phyloP scores from a whole-genome alignment of 2,329 filamentous ascomycete genomes.

The Ceratocystis cacaofunesta region DNA sequence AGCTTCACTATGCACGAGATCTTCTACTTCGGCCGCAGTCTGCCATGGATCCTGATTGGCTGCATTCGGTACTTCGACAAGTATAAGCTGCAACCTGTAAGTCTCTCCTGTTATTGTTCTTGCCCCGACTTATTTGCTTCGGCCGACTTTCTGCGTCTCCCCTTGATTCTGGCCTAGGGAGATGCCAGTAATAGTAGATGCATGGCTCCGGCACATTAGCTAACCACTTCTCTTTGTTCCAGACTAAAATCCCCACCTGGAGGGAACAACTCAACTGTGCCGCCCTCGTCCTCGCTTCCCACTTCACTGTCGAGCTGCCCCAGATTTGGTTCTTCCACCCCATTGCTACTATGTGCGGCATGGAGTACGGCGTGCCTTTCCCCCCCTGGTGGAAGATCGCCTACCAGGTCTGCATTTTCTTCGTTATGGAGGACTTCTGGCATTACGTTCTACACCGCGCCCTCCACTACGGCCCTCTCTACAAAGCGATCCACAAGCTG shows the following conservation, averaged over 20 bases:
- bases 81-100: slow-evolving; percentile 84
- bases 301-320: slow-evolving; percentile 95
- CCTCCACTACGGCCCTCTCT: slow-evolving; percentile 87
- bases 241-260: slow-evolving; percentile 74
- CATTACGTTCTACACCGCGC: slow-evolving; percentile 94
- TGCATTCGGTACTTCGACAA: slow-evolving; percentile 72
- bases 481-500: slow-evolving; percentile 96
- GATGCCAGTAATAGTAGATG: no score
- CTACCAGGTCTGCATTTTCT: slow-evolving; percentile 84
- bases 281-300: slow-evolving; percentile 77
- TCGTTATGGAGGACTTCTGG: slow-evolving; percentile 92
- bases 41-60: slow-evolving; percentile 91
- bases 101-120: not conserved
- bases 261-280: slow-evolving; percentile 93
- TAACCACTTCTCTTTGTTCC: not conserved
- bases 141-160: not conserved
- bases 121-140: not conserved
- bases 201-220: not conserved
- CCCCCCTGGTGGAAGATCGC: slow-evolving; percentile 74
- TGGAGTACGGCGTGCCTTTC: slow-evolving; percentile 80
- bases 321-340: slow-evolving; percentile 99
- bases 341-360: slow-evolving; percentile 80
- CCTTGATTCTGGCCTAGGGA: no score
- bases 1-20: slow-evolving; percentile 90
- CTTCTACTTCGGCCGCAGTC: slow-evolving; percentile 80